Percentiles rank a stretch among this genome's conserved stretches.
These are phyloP conservation scores for Mesembryanthemum crystallinum DNA, from an alignment of 148 eudicot genomes.

Conservation along the genomic window DNA sequence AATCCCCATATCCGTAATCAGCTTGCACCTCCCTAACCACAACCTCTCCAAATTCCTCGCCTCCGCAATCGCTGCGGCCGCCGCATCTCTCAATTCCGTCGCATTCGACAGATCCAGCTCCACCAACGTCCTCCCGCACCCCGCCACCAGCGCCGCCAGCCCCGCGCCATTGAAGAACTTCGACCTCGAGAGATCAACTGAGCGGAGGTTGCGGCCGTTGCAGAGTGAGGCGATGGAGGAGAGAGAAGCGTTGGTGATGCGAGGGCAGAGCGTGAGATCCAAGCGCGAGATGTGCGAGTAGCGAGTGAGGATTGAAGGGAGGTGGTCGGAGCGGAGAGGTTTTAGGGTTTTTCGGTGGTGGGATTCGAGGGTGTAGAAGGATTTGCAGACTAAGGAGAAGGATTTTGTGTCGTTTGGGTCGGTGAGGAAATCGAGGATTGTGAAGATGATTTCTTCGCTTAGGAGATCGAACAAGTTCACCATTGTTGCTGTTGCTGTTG, in stretches of 20 bases:
- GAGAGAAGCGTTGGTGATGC: slow-evolving; percentile 53
- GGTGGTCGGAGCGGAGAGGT: slow-evolving; percentile 57
- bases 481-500: neutral
- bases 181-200: slow-evolving; percentile 62
- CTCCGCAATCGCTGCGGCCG: slow-evolving; percentile 63
- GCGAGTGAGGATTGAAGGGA: slow-evolving; percentile 42
- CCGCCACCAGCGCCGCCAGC: slow-evolving; percentile 43
- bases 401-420: slow-evolving; percentile 60
- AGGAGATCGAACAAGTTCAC: slow-evolving; percentile 50
- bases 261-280: slow-evolving; percentile 72
- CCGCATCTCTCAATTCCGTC: slow-evolving; percentile 53
- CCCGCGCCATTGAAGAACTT: slow-evolving; percentile 58
- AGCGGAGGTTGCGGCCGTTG: slow-evolving; percentile 34
- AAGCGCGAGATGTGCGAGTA: slow-evolving; percentile 39
- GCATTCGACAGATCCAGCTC: slow-evolving; percentile 78
- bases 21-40: slow-evolving; percentile 74
- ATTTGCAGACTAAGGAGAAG: slow-evolving; percentile 62
- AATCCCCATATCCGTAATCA: slow-evolving; percentile 87
- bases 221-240: neutral
- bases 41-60: slow-evolving; percentile 67
- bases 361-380: slow-evolving; percentile 54
- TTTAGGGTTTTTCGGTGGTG: slow-evolving; percentile 52
- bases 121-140: slow-evolving; percentile 53
- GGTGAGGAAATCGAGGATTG: slow-evolving; percentile 60
- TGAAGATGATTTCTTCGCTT: slow-evolving; percentile 58